Base-by-base conservation (phyloP, 2,329 filamentous ascomycete genomes). In the Epichloe bromicola region DNA sequence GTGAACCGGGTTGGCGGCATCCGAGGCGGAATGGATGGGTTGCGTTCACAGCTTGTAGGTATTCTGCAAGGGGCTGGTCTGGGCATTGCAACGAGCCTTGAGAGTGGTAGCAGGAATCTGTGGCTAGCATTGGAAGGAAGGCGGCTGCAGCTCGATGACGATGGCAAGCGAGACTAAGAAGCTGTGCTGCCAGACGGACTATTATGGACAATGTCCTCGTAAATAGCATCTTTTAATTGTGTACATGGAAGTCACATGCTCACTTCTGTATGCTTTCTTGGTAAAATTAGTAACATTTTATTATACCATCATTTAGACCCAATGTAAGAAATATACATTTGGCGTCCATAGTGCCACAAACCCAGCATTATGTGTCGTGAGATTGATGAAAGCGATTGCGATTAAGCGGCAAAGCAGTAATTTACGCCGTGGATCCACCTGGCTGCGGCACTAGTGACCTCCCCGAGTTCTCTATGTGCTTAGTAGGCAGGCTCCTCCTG, bases 121-220 rank as follows among this genome's bases (percentile, higher is more conserved):
- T 97, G 91, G 76, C 76, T 95, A 55, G 88, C 91, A 12, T 72
- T 98, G 61, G 91, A 97, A 74, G 81, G 86, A 46, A 76, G 91
- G 65, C 82, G 83, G 68, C 80, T 74, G 46, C 85, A 91, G 70
- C 67, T 98, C 65, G 88, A 96, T 62, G 83, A 87, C 51, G 61
- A 63, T 20, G 26, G 30, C 44, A 44, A 49, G 17, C 14, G 46
- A 34, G 23, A 33, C 8, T 38, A 11, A 30, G 30, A 30, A 49
- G 39, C 12, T 44, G 39, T 48, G 19, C 7, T 46, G 3, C 17
- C 33, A 39, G 17, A 23, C 39, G 10, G 19, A 10, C 20, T 20
- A 14, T n/a, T n/a, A n/a, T 38, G 12, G 12, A n/a, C 36, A 14
- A n/a, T 14, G 6, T n/a, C 12, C 15, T 38, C 2, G 15, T 15